Base-by-base conservation (phyloP, 805 yeast species). In the Candida chauliodis region DNA sequence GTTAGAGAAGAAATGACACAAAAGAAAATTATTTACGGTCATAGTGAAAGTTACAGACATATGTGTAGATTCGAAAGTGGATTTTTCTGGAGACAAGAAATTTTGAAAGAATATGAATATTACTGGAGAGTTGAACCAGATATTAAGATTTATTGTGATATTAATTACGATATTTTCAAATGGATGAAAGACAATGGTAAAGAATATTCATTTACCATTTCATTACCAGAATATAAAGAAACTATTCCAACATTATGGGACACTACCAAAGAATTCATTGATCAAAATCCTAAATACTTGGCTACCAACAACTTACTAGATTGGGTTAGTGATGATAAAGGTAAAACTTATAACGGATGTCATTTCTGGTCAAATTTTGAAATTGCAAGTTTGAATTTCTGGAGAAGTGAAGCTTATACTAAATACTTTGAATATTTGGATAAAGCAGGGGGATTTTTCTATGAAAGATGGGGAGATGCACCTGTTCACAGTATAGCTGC, bases 51-150 rank as follows among this genome's bases (percentile, higher is more conserved):
- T 14, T 88, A 85, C 63, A 77, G 95, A 64, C 93, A 86, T 61
- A 87, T 87, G 96, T 87, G 96, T 59, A 75, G 96, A 85, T 65
- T 78, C 54, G 93, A 86, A 62, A 82, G 91, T 15, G 95, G 95
- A 1, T 84, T 87, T 63, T 87, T 87, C 64, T 87, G 75, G 70
- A 76, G 81, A 62, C 95, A 87, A 55, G 81, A 80, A 28, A 55
- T 83, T 42, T 56, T 87, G 75, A 66, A 66, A 42, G 80, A 84
- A n/a, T 87, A 79, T 59, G 87, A 83, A 43, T 87, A 81, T 72
- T 87, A 88, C 71, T 87, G 96, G 96, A 78, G 96, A 63, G 93
- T 87, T 40, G 96, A 87, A 63, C 95, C 95, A 16, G 84, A 79
- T 58, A 73, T 84, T 57, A 75, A 76, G 61, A 74, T 86, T 50